phyloP scores from a whole-genome alignment of 2,329 filamentous ascomycete species.

The Pseudogymnoascus sp. region DNA sequence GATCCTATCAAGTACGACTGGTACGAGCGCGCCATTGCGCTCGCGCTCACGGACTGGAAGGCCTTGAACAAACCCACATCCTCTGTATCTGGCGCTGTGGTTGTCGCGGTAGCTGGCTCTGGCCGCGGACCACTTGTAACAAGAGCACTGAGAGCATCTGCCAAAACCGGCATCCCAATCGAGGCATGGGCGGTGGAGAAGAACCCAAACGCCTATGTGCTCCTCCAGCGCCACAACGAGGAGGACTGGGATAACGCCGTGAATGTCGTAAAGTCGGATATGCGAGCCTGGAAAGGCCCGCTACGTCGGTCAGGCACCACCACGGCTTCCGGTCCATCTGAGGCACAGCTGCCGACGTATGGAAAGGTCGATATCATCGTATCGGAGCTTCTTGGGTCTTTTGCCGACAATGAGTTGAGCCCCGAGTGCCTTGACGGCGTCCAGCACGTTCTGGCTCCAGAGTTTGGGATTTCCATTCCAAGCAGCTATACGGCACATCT shows the following conservation, averaged over 20 bases:
- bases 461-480: slow-evolving; percentile 86
- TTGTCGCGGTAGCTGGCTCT: slow-evolving; percentile 87
- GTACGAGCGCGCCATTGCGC: slow-evolving; percentile 78
- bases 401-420: slow-evolving; percentile 93
- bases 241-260: slow-evolving; percentile 73
- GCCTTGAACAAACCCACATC: slow-evolving; percentile 64
- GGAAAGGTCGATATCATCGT: slow-evolving; percentile 83
- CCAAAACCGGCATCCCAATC: slow-evolving; percentile 65
- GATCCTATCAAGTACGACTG: slow-evolving; percentile 97
- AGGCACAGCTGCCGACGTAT: slow-evolving; percentile 37
- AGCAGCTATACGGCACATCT: slow-evolving; percentile 88
- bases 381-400: slow-evolving; percentile 88
- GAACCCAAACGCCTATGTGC: slow-evolving; percentile 94
- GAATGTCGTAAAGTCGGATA: slow-evolving; percentile 88
- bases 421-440: slow-evolving; percentile 96
- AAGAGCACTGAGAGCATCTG: slow-evolving; percentile 72
- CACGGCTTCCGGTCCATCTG: slow-evolving; percentile 28
- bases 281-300: slow-evolving; percentile 92
- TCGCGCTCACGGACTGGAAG: slow-evolving; percentile 74
- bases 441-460: slow-evolving; percentile 71
- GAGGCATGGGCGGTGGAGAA: slow-evolving; percentile 93
- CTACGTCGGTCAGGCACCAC: slow-evolving; percentile 35
- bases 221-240: slow-evolving; percentile 79
- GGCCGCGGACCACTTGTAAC: slow-evolving; percentile 89
- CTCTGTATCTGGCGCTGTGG: slow-evolving; percentile 59